Evolutionary conservation across 257 asterid genomes (phyloP).

Genomic region (Solanum megistacrolobum): DNA sequence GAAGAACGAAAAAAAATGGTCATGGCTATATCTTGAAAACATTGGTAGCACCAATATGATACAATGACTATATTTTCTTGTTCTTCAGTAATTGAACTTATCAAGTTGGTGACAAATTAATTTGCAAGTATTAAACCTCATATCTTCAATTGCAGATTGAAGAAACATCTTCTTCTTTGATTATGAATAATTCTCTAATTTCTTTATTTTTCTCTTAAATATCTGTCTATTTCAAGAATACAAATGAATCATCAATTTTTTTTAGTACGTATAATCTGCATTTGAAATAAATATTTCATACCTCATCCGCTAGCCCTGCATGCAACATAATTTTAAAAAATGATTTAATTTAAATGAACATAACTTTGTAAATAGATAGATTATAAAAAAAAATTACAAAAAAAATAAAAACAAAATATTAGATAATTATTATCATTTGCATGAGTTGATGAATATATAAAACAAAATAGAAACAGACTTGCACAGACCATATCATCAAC

Average conservation of each 20-base stretch:
- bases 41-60: not conserved
- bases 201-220: not conserved
- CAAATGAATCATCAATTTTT: conserved; percentile 6
- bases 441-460: not conserved
- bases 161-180: not conserved
- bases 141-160: not conserved
- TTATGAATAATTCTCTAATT: not conserved
- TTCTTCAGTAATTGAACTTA: too few relatives aligned
- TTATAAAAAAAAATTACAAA: not conserved
- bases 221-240: conserved; percentile 8
- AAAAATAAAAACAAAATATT: not conserved
- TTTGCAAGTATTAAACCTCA: not conserved
- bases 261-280: not conserved
- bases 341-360: not conserved
- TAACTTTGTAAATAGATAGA: not conserved
- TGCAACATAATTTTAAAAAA: not conserved
- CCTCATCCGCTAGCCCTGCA: conserved; percentile 13
- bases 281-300: not conserved
- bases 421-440: not conserved
- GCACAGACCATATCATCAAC: conserved; percentile 12
- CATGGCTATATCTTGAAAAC: not conserved
- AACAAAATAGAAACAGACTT: not conserved
- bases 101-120: not conserved
- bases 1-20: not conserved
- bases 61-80: not conserved